Evolutionary conservation across 441 rosid species (phyloP).

Genomic region (Populus hybrid): DNA sequence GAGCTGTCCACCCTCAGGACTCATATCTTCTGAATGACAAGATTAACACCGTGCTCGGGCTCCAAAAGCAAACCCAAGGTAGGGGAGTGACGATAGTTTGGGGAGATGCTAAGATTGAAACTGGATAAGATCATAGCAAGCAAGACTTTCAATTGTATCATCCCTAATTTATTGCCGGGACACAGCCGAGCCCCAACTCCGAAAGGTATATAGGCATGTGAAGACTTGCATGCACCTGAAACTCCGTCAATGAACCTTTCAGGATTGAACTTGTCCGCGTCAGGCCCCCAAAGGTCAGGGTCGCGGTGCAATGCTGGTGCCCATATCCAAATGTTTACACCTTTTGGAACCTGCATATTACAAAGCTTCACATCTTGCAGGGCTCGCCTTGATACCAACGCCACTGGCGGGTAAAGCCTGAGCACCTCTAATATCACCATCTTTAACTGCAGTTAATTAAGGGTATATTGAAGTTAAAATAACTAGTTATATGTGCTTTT

Average conservation of each 20-base stretch:
- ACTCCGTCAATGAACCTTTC: conserved; percentile 20
- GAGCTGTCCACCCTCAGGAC: background rate
- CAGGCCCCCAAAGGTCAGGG: conserved; percentile 21
- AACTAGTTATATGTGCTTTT: background rate
- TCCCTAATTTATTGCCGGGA: conserved; percentile 21
- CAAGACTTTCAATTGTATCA: conserved; percentile 9
- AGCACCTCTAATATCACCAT: conserved; percentile 25
- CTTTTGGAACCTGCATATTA: conserved; percentile 16
- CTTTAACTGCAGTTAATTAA: background rate
- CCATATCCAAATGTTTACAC: conserved; percentile 17
- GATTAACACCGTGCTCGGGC: conserved; percentile 18
- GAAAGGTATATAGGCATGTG: conserved; percentile 17
- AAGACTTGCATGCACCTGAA: conserved; percentile 15
- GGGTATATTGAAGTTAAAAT: background rate
- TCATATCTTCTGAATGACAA: conserved; percentile 8
- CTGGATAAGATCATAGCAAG: conserved; percentile 8
- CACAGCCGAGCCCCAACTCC: conserved; percentile 22
- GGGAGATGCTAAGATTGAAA: conserved; percentile 16
- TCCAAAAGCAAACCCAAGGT: conserved; percentile 3
- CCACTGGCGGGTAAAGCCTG: conserved; percentile 14
- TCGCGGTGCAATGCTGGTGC: conserved; percentile 13
- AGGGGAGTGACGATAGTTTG: conserved; percentile 18
- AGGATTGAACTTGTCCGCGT: conserved; percentile 25
- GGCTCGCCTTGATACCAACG: conserved; percentile 22
- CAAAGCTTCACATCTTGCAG: conserved; percentile 21